Conservation (phyloP, 2,329 filamentous ascomycete genomes). For the Pseudopyricularia javanii region DNA sequence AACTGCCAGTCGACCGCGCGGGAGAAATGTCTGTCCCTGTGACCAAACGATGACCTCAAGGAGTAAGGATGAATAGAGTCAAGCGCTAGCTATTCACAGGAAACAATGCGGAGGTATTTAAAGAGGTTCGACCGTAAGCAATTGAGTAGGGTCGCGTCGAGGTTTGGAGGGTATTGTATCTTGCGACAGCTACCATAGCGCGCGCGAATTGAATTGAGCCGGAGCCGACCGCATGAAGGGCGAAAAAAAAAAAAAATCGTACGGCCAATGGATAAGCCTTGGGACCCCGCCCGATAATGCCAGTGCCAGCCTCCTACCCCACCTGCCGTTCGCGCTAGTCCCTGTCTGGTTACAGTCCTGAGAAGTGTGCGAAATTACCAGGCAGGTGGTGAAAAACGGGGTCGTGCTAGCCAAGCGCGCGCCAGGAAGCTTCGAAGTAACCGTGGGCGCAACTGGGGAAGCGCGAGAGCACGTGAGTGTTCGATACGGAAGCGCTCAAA, state of each 20-base stretch:
- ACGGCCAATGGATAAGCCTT: slow-evolving; percentile 1
- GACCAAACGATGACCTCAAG: not conserved
- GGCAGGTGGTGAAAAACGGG: not conserved
- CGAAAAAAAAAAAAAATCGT: not conserved
- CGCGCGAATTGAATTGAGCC: not conserved
- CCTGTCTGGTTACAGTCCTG: not conserved
- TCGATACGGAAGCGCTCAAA: not conserved
- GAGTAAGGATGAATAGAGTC: not conserved
- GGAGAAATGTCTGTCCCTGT: not conserved
- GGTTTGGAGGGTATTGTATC: not conserved
- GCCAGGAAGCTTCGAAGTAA: not conserved
- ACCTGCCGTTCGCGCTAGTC: not conserved
- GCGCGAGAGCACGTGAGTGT: not conserved
- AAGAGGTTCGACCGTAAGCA: not conserved
- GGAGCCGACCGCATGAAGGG: not conserved
- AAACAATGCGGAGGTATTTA: not conserved
- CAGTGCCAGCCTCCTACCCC: not conserved
- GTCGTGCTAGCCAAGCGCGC: not conserved
- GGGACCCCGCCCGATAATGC: not conserved
- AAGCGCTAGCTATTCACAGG: not conserved
- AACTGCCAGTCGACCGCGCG: not conserved
- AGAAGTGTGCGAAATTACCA: not conserved
- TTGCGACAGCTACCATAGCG: not conserved
- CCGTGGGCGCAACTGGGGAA: not conserved
- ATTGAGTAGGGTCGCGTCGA: not conserved